Base-by-base conservation (phyloP, 2,329 filamentous ascomycete genomes). In the Celoporthe dispersa region DNA sequence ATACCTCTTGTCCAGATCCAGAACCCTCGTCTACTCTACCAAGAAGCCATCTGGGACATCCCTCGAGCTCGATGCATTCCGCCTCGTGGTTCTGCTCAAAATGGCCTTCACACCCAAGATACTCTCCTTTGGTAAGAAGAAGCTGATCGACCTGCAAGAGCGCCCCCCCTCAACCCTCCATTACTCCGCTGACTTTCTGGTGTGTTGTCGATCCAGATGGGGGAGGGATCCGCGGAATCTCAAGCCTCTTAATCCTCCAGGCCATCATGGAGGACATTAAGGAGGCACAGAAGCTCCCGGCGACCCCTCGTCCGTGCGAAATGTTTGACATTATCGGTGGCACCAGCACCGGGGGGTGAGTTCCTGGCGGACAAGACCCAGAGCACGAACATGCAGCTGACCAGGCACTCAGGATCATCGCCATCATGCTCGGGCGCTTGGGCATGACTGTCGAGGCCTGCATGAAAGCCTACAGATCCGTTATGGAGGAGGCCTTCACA, bases 271-370 rank as follows among this genome's bases (percentile, higher is more conserved):
- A 73, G 39, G 68, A 71, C 25, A 63, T 77, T 2, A 62, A 70
- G 44, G 41, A 71, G 2, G 55, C 57, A 37, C 66, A 69, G 16
- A 68, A 73, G 11, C 72, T 75, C 4, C 39, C 68, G 25, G 44
- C 74, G 35, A 37, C 73, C 6, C 76, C 75, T 3, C 72, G 53
- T 53, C 77, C 76, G 37, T 75, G 75, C 63, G 75, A 78, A 31
- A 68, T 73, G 37, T 78, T 78, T 65, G 73, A 78, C 31, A 67
- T 78, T 22, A 76, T 78, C 55, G 77, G 76, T 44, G 77, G 76
- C n/a, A 78, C 76, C 33, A 77, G 76, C 66, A 78, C 77, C 2
- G 75, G 77, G 55, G 75, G 76, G 75, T 76, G 6, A 70, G 55
- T 37, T 39, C 14, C 3, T 4, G 28, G 4, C 33, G 2, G 6